These are phyloP conservation scores for Colletotrichum endophyticum DNA, from an alignment of 2,329 filamentous ascomycete species.

Conservation along the genomic window DNA sequence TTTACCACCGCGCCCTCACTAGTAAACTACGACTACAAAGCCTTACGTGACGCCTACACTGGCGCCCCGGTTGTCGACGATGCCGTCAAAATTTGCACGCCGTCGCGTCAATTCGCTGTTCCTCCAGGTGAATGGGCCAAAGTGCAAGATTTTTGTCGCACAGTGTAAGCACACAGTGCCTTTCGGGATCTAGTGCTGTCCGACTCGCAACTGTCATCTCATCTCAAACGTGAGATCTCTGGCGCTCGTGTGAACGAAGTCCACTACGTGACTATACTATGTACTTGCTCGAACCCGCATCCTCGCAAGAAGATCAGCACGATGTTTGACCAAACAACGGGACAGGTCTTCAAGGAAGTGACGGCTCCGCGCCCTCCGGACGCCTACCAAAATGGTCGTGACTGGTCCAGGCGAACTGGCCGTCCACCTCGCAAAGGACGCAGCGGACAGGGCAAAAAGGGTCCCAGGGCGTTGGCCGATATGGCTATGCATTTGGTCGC, in stretches of 20 bases:
- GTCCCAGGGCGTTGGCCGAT: constrained; percentile 41
- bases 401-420: constrained; percentile 40
- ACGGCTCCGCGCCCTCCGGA: constrained; percentile 31
- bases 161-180: not conserved
- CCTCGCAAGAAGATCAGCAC: not conserved
- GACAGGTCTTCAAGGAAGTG: constrained; percentile 43
- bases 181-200: not conserved
- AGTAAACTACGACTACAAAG: not conserved
- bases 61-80: not conserved
- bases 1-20: not conserved
- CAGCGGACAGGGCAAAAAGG: constrained; percentile 27
- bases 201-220: not conserved
- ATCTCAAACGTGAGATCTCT: not conserved
- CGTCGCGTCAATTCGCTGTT: not conserved
- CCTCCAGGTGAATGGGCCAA: not conserved
- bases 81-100: not conserved
- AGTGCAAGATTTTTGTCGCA: not conserved
- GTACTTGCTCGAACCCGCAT: not conserved
- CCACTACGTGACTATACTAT: not conserved
- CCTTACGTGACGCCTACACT: not conserved
- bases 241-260: not conserved
- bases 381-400: constrained; percentile 25
- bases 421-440: constrained; percentile 26
- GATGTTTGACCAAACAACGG: constrained; percentile 38
- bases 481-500: constrained; percentile 42